A percentile compares a stretch with the other conserved stretches of the same genome.
Conservation (phyloP, 2,329 filamentous ascomycete species). For the Calonectria pseudoturangicola region DNA sequence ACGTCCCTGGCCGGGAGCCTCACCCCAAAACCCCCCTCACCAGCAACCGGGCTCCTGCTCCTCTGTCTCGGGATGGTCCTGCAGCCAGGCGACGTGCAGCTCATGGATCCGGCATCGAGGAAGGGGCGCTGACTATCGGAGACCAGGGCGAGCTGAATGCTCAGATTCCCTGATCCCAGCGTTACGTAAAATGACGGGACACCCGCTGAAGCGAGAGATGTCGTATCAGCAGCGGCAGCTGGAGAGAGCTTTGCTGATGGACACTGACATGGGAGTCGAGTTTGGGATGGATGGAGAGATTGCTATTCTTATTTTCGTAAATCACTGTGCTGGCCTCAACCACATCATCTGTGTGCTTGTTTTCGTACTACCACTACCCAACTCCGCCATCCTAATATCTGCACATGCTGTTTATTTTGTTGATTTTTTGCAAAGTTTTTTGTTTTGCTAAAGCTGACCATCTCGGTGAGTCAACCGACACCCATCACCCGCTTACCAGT, state of each 20-base stretch:
- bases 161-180: not conserved
- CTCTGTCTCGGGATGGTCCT: conserved; percentile 37
- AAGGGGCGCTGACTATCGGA: conserved; percentile 25
- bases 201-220: conserved; percentile 1
- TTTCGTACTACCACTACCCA: conserved; percentile 52
- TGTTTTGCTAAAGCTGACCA: conserved; percentile 14
- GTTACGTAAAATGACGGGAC: conserved; percentile 36
- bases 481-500: conserved; percentile 67
- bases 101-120: not conserved
- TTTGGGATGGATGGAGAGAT: conserved; percentile 24
- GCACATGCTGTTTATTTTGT: conserved; percentile 41
- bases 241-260: conserved; percentile 3
- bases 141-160: conserved; percentile 6
- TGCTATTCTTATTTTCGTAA: conserved; percentile 36
- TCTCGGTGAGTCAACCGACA: conserved; percentile 9
- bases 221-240: not conserved
- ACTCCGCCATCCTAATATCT: conserved; percentile 39
- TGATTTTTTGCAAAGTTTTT: conserved; percentile 21
- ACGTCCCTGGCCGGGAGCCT: conserved; percentile 1
- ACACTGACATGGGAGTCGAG: conserved; percentile 16
- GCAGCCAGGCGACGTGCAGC: conserved; percentile 38
- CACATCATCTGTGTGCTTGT: conserved; percentile 39
- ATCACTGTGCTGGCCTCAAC: conserved; percentile 38
- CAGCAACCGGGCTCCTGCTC: conserved; percentile 2
- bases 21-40: conserved; percentile 31